phyloP scores from a whole-genome alignment of 2,329 filamentous ascomycete species.

The Beauveria sp. region DNA sequence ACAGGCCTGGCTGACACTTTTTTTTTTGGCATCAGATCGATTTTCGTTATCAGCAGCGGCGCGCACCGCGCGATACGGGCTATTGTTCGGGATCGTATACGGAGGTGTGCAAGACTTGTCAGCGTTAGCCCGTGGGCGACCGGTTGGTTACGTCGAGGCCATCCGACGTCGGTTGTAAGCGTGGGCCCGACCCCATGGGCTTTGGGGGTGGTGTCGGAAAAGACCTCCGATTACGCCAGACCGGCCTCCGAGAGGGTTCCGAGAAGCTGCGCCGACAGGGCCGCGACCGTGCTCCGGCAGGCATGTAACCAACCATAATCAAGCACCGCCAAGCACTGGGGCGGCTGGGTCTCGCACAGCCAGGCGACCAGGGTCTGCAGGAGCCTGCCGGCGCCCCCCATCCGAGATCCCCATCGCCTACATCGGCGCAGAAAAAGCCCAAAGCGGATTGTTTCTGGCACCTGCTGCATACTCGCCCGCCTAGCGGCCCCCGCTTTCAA shows the following conservation, averaged over 20 bases:
- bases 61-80: conserved; percentile 70
- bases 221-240: neutral
- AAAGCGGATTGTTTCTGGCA: conserved; percentile 6
- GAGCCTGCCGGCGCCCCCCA: neutral
- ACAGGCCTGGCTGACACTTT: neutral
- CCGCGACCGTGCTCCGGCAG: neutral
- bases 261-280: neutral
- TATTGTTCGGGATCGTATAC: conserved; percentile 71
- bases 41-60: conserved; percentile 72
- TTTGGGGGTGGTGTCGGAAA: neutral
- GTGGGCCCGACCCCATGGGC: neutral
- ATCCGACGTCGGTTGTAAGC: conserved; percentile 36
- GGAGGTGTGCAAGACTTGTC: conserved; percentile 74
- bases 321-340: neutral
- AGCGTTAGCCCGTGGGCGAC: conserved; percentile 60
- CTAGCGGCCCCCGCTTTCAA: neutral
- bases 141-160: conserved; percentile 67
- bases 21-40: conserved; percentile 45
- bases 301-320: neutral
- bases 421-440: conserved; percentile 7
- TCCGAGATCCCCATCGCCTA: conserved; percentile 11
- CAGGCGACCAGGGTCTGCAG: neutral
- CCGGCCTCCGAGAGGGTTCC: neutral
- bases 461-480: conserved; percentile 2
- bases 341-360: neutral